A percentile compares a stretch with the other conserved stretches of the same genome.
Evolutionary conservation across 2,329 filamentous ascomycete genomes (phyloP).

Genomic region (Aspergillus pseudoviridinutans): DNA sequence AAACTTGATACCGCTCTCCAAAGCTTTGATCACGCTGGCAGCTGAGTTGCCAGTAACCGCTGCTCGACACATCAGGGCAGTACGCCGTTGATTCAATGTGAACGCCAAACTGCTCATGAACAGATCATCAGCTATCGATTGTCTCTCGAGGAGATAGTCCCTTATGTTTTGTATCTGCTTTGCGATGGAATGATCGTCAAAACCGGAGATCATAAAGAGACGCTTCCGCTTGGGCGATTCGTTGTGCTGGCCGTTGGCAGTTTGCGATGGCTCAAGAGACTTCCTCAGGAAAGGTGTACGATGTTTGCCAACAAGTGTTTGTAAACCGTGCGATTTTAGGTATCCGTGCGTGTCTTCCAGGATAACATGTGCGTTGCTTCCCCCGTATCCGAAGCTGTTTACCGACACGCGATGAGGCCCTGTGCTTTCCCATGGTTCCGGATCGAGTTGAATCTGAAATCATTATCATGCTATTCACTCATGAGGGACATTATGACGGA

Average conservation of each 20-base stretch:
- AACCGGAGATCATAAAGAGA: slow-evolving; percentile 21
- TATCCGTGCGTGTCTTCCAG: slow-evolving; percentile 26
- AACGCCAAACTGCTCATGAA: slow-evolving; percentile 19
- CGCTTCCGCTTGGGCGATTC: neutral
- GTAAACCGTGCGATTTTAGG: neutral
- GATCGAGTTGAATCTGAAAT: slow-evolving; percentile 14
- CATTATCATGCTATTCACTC: neutral
- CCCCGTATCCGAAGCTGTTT: slow-evolving; percentile 47
- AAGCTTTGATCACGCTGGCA: neutral
- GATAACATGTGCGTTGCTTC: slow-evolving; percentile 45
- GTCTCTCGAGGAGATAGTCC: slow-evolving; percentile 7
- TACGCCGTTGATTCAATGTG: slow-evolving; percentile 19
- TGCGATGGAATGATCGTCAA: slow-evolving; percentile 17
- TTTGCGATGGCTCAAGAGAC: neutral
- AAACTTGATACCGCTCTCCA: slow-evolving; percentile 3
- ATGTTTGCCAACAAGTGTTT: neutral
- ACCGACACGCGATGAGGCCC: slow-evolving; percentile 22
- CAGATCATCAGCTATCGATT: neutral
- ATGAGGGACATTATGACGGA: no score
- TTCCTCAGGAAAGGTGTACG: neutral
- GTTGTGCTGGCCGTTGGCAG: neutral
- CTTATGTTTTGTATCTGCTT: slow-evolving; percentile 8
- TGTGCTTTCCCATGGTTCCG: slow-evolving; percentile 14
- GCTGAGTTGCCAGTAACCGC: slow-evolving; percentile 7
- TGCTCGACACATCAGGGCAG: slow-evolving; percentile 16